Evolutionary conservation across 140 eudicot genomes (phyloP).

Genomic region (Bidens hawaiensis): DNA sequence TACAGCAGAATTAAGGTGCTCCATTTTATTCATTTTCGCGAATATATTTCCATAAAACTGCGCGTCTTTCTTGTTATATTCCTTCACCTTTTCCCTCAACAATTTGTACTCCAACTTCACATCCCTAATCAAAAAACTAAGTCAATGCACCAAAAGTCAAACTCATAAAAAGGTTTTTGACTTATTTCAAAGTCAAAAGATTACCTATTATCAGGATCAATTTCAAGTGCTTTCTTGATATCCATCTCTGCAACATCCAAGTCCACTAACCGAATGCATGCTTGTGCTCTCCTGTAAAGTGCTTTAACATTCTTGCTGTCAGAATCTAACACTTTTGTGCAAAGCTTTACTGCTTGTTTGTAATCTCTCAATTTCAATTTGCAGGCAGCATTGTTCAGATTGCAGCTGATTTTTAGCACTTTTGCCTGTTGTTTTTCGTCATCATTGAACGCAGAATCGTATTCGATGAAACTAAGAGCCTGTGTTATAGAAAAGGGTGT

Average conservation of each 20-base stretch:
- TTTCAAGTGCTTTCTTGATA: constrained; percentile 76
- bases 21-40: constrained; percentile 46
- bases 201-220: constrained; percentile 60
- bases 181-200: not conserved
- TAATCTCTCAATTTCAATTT: constrained; percentile 56
- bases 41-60: constrained; percentile 69
- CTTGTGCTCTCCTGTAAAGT: constrained; percentile 72
- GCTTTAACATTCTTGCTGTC: constrained; percentile 46
- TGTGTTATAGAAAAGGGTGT: constrained; percentile 17
- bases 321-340: constrained; percentile 65
- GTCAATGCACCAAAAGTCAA: not conserved
- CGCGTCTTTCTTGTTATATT: constrained; percentile 66
- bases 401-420: constrained; percentile 37
- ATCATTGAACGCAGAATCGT: constrained; percentile 43
- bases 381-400: constrained; percentile 70
- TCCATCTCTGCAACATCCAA: constrained; percentile 69
- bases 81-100: constrained; percentile 62
- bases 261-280: constrained; percentile 46
- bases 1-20: constrained; percentile 31
- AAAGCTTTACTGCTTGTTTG: constrained; percentile 38
- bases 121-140: constrained; percentile 36
- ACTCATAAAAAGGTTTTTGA: not conserved
- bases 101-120: constrained; percentile 73
- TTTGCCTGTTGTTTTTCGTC: constrained; percentile 47
- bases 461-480: constrained; percentile 63